A percentile compares a stretch with the other conserved stretches of the same genome.
Evolutionary conservation across 2,329 filamentous ascomycete species (phyloP).

Genomic region (Cladosporium sp.): DNA sequence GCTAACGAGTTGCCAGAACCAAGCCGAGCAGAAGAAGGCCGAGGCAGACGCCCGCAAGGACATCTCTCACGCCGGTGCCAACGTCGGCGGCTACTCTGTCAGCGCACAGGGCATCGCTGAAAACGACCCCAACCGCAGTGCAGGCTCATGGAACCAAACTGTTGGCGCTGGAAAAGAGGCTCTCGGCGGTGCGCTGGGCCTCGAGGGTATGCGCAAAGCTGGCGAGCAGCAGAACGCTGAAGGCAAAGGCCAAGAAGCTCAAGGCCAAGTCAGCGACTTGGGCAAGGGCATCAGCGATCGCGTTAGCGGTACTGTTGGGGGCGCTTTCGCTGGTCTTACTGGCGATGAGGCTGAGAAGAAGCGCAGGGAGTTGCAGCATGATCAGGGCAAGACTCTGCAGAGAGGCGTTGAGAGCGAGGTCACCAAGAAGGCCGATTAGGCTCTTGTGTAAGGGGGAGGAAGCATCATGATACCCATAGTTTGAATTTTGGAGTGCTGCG

Average conservation of each 20-base stretch:
- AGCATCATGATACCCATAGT: constrained; percentile 8
- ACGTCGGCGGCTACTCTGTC: constrained; percentile 70
- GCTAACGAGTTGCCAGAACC: constrained; percentile 39
- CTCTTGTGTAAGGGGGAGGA: neutral
- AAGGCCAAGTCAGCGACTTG: constrained; percentile 76
- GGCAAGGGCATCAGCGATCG: constrained; percentile 58
- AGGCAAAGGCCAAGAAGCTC: constrained; percentile 78
- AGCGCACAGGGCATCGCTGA: constrained; percentile 69
- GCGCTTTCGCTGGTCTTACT: constrained; percentile 68
- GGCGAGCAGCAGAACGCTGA: constrained; percentile 77
- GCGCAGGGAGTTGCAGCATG: constrained; percentile 69
- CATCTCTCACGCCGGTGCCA: constrained; percentile 72
- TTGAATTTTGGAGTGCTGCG: neutral
- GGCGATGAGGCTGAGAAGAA: constrained; percentile 67
- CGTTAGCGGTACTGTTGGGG: constrained; percentile 68
- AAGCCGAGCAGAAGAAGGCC: constrained; percentile 64
- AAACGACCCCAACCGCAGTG: constrained; percentile 70
- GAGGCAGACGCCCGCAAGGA: constrained; percentile 68
- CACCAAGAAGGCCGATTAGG: constrained; percentile 62
- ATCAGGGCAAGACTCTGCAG: constrained; percentile 80
- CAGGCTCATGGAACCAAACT: constrained; percentile 84
- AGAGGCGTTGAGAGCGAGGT: constrained; percentile 80
- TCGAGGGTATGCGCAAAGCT: constrained; percentile 70
- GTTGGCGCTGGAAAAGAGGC: constrained; percentile 83
- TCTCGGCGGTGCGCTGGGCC: constrained; percentile 72